Evolutionary conservation across 768 basidiomycete genomes (phyloP), one percentile per base, ranked within the genome.

Genomic region (Amanita rubescens): DNA sequence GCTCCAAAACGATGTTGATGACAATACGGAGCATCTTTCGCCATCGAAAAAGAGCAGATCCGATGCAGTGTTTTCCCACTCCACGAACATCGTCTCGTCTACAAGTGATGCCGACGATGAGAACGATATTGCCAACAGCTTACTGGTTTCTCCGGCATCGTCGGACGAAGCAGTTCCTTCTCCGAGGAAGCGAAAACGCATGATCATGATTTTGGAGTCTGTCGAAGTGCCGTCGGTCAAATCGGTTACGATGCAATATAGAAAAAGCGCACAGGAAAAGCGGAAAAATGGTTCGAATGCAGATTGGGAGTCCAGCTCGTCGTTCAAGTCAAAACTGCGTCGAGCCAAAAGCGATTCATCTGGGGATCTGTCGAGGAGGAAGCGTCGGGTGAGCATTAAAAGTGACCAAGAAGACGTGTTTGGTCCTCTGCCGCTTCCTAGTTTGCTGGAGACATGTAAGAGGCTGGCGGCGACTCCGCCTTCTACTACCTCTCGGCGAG

Each of bases 1-100:
- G 15, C 59, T 67, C 30, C 67, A 67, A 24, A 71, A 70, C 14
- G 73, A 22, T 19, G 39, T 22, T 17, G 41, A 53, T 1, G 38
- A 15, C 30, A 32, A 4, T 3, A 68, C 61, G 49, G 61, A 55
- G 60, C 60, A 55, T 58, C 55, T 55, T 35, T 60, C 54, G 11
- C 60, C 59, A 24, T 46, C 49, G 55, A 64, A 61, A 61, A 62
- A 46, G 59, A 58, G 59, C 46, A 59, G 61, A 51, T 52, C 51
- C 17, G 49, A 50, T n/a, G 44, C 37, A 51, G 24, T 41, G 55
- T 60, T 22, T 37, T 57, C 51, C 47, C 52, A 52, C 57, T 48
- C 38, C 30, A 53, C 53, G 37, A 48, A 47, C 32, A 27, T 30
- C 27, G 27, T 47, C 20, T n/a, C 7, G 17, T 49, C 30, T 7